phyloP scores from a whole-genome alignment of 2,329 filamentous ascomycete genomes.

The Trichoderma afroharzianum region DNA sequence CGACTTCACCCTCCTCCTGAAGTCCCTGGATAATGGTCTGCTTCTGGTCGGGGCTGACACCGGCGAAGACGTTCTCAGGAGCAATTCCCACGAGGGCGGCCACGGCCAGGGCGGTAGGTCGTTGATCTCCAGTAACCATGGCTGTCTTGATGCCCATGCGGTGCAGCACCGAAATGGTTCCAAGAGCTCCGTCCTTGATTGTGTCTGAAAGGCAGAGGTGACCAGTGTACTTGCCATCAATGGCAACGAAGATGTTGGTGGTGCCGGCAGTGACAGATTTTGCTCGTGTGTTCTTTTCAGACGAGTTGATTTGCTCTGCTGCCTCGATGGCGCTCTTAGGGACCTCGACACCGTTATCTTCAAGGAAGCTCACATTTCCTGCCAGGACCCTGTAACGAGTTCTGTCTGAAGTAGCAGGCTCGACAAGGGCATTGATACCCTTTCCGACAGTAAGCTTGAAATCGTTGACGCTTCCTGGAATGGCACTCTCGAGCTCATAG shows the following conservation, averaged over 20 bases:
- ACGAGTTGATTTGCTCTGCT: conserved; percentile 55
- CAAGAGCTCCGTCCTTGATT: conserved; percentile 81
- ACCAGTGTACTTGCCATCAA: conserved; percentile 77
- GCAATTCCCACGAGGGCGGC: conserved; percentile 80
- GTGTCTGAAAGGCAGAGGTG: conserved; percentile 82
- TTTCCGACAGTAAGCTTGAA: conserved; percentile 81
- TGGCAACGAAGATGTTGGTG: conserved; percentile 87
- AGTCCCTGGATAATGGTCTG: conserved; percentile 77
- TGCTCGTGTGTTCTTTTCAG: conserved; percentile 32
- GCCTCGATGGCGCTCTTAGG: conserved; percentile 61
- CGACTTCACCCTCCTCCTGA: conserved; percentile 68
- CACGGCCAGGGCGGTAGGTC: conserved; percentile 77
- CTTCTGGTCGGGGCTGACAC: conserved; percentile 89
- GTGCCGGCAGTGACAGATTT: conserved; percentile 54
- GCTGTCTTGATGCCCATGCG: conserved; percentile 82
- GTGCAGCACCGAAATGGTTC: conserved; percentile 75
- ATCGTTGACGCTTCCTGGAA: conserved; percentile 81
- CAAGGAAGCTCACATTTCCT: conserved; percentile 77
- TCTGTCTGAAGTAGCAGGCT: conserved; percentile 67
- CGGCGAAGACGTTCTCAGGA: conserved; percentile 71
- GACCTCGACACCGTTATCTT: conserved; percentile 64
- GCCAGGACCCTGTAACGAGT: conserved; percentile 74
- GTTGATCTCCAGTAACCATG: conserved; percentile 91
- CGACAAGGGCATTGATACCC: conserved; percentile 77
- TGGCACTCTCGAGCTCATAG: conserved; percentile 59